Percentiles rank a stretch among this genome's conserved stretches.
These are phyloP conservation scores for Fusarium anthophilum DNA, from an alignment of 2,329 filamentous ascomycete genomes.

Conservation along the genomic window DNA sequence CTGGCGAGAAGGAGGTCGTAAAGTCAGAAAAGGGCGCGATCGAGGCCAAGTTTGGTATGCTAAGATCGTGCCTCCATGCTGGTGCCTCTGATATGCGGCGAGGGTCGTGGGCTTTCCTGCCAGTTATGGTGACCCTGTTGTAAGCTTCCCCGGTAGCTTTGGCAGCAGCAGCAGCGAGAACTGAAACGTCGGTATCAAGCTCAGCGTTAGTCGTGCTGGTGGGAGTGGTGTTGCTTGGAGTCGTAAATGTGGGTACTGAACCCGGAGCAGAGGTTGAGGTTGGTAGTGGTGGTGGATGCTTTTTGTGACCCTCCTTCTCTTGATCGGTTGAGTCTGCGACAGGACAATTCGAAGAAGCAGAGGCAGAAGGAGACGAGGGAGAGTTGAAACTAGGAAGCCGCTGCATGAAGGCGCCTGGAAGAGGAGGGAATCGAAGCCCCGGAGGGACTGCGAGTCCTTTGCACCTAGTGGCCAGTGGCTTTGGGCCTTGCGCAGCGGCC, in stretches of 20 bases:
- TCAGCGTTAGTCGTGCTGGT: slow-evolving; percentile 5
- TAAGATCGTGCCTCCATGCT: slow-evolving; percentile 39
- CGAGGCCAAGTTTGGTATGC: slow-evolving; percentile 28
- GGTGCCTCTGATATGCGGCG: slow-evolving; percentile 18
- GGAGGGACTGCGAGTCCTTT: slow-evolving; percentile 41
- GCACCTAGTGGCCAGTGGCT: slow-evolving; percentile 40
- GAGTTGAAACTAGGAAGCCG: slow-evolving; percentile 38
- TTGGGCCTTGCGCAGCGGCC: slow-evolving; percentile 33
- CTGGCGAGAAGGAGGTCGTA: slow-evolving; percentile 8
- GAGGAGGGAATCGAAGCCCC: slow-evolving; percentile 42
- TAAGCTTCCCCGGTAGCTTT: slow-evolving; percentile 20
- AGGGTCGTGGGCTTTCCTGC: slow-evolving; percentile 23
- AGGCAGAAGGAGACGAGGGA: slow-evolving; percentile 28
- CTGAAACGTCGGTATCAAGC: slow-evolving; percentile 11
- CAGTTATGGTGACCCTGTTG: slow-evolving; percentile 18
- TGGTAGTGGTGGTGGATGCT: neutral
- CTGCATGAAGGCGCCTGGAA: slow-evolving; percentile 47
- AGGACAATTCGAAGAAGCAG: slow-evolving; percentile 15
- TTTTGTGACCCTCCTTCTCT: slow-evolving; percentile 19
- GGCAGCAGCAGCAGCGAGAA: slow-evolving; percentile 17
- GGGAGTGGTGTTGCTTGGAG: slow-evolving; percentile 7
- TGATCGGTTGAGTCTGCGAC: slow-evolving; percentile 26
- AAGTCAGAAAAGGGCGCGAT: slow-evolving; percentile 24
- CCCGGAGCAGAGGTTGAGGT: slow-evolving; percentile 13
- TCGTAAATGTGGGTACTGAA: slow-evolving; percentile 16